Evolutionary conservation across 495 filamentous ascomycete genomes (phyloP), one percentile per base, ranked within the genome.

Genomic region (Neurospora africana): DNA sequence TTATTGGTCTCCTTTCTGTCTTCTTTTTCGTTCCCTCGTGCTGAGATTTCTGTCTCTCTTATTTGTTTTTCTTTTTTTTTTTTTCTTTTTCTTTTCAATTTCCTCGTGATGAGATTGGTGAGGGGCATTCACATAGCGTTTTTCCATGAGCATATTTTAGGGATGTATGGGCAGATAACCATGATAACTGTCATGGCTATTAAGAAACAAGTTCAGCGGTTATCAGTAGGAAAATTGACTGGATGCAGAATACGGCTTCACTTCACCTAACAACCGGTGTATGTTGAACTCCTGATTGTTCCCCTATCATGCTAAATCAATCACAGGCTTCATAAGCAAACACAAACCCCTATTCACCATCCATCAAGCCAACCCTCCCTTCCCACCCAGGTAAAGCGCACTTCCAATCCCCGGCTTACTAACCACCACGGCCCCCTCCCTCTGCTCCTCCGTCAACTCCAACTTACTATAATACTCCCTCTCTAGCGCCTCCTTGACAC

Each of bases 401-500:
- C 89, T 91, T 13, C 92, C 92, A 76, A 88, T 87, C 43, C 91
- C 91, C 9, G 95, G 95, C 83, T 92, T 91, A 80, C 91, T 95
- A 27, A 95, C 94, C 67, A 98, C 93, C 73, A 99, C 91, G 2
- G 94, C 94, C 69, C 89, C 87, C 35, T 88, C 84, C 75, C 92
- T 83, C 82, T 92, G 91, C 83, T 93, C 92, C 68, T 87, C 86
- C 2, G 80, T 89, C 70, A 98, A 86, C 5, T 89, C 87, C 79
- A 91, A 89, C 80, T 90, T 89, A 75, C 87, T 87, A 79, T 98
- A 99, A 78, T 98, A 99, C 79, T 92, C 87, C 72, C 88, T 84
- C 77, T 91, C 86, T 88, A 93, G 91, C 23, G 90, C 91, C 78
- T 87, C 83, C 78, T 87, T 92, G 33, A 99, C 91, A 43, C 82